Evolutionary conservation across 176 grass and related monocot genomes (phyloP).

Genomic region (Oryza officinalis): DNA sequence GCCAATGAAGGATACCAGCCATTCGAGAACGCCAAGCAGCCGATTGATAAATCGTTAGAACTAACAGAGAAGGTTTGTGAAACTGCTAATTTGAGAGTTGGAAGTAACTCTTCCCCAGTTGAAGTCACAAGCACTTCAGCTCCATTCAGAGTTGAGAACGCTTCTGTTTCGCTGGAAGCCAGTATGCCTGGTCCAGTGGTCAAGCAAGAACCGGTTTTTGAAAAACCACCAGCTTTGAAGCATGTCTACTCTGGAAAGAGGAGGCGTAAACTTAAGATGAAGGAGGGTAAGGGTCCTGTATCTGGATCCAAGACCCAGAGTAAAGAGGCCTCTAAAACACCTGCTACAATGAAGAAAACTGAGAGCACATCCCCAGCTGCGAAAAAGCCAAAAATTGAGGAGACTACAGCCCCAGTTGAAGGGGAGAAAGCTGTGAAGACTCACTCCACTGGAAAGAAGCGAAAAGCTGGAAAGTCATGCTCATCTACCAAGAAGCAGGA

Average conservation of each 20-base stretch:
- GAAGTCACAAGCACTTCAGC: not conserved
- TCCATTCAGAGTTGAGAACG: not conserved
- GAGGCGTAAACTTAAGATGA: constrained; percentile 21
- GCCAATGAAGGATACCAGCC: constrained; percentile 40
- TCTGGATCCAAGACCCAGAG: constrained; percentile 21
- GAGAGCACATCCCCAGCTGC: not conserved
- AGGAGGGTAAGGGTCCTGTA: not conserved
- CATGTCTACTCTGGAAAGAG: constrained; percentile 31
- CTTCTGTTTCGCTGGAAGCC: not conserved
- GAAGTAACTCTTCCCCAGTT: not conserved
- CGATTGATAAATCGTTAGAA: not conserved
- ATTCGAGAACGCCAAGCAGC: constrained; percentile 30
- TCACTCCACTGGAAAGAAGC: not conserved
- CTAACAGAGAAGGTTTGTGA: constrained; percentile 1
- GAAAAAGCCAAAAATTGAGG: not conserved
- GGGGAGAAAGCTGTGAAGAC: constrained; percentile 3
- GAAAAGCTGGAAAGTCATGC: not conserved
- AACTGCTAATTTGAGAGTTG: constrained; percentile 19
- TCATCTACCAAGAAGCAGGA: constrained; percentile 1
- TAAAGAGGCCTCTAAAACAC: not conserved
- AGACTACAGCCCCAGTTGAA: not conserved
- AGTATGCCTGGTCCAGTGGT: not conserved
- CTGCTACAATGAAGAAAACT: constrained; percentile 18
- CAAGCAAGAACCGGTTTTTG: constrained; percentile 30
- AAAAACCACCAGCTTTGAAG: constrained; percentile 28